These are phyloP conservation scores for Cornus controversa DNA, from an alignment of 148 eudicot genomes.

Conservation along the genomic window DNA sequence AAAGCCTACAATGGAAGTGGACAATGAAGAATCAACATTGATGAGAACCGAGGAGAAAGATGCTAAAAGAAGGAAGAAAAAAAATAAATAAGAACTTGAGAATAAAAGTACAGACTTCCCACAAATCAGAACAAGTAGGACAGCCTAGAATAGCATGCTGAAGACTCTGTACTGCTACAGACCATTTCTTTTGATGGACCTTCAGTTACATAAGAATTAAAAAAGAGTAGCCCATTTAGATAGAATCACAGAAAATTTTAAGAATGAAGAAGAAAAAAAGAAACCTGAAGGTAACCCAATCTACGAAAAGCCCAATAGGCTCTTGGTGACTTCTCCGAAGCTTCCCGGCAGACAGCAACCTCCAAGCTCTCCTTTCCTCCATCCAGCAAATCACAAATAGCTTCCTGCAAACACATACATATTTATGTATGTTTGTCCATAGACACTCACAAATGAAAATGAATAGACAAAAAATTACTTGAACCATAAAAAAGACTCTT, in stretches of 20 bases:
- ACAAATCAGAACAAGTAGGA: slow-evolving; percentile 80
- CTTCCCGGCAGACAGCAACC: slow-evolving; percentile 80
- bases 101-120: slow-evolving; percentile 71
- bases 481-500: no score
- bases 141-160: slow-evolving; percentile 91
- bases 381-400: slow-evolving; percentile 82
- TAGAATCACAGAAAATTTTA: background rate
- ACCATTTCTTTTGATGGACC: slow-evolving; percentile 84
- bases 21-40: background rate
- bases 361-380: slow-evolving; percentile 81
- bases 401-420: slow-evolving; percentile 41
- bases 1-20: slow-evolving; percentile 48
- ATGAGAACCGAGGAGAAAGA: slow-evolving; percentile 5
- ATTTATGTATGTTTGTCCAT: no score
- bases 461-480: no score
- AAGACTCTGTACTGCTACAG: slow-evolving; percentile 84
- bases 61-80: background rate
- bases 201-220: slow-evolving; percentile 18
- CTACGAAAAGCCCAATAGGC: slow-evolving; percentile 93
- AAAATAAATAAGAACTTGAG: background rate
- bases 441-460: no score
- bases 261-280: background rate
- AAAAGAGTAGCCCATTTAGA: background rate
- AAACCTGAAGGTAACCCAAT: slow-evolving; percentile 83
- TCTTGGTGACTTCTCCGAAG: slow-evolving; percentile 80